A percentile compares a stretch with the other conserved stretches of the same genome.
phyloP scores from a whole-genome alignment of 2,329 filamentous ascomycete species.

The Aspergillus spinulosporus region DNA sequence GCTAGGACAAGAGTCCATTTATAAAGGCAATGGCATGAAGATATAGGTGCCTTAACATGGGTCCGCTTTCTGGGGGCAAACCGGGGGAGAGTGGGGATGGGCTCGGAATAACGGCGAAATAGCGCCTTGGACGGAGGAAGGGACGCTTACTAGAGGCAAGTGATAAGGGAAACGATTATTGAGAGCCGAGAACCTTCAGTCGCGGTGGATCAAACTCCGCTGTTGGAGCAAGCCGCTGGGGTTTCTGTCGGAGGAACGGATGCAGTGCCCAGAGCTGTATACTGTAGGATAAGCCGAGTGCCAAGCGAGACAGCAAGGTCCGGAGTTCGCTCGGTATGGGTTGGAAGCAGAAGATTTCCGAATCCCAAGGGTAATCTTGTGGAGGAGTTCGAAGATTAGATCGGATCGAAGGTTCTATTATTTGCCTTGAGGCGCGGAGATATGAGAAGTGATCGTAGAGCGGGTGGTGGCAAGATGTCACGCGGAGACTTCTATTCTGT shows the following conservation, averaged over 20 bases:
- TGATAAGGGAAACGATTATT: neutral
- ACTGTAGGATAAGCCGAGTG: neutral
- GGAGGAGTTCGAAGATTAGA: neutral
- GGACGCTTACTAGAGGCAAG: conserved; percentile 22
- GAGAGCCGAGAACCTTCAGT: conserved; percentile 9
- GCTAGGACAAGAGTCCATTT: neutral
- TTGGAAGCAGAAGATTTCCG: neutral
- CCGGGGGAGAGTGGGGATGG: conserved; percentile 16
- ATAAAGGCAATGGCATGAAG: conserved; percentile 9
- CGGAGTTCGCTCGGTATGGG: neutral
- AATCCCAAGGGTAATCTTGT: neutral
- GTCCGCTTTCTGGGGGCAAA: conserved; percentile 16
- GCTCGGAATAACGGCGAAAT: conserved; percentile 23
- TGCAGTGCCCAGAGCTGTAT: conserved; percentile 14
- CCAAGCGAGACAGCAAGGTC: conserved; percentile 1
- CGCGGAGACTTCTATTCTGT: neutral
- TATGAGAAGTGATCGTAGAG: neutral
- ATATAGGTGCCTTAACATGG: conserved; percentile 10
- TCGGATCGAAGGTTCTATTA: neutral
- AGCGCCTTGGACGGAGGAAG: conserved; percentile 27
- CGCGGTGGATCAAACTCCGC: conserved; percentile 17
- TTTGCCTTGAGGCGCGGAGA: neutral
- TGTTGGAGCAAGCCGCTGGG: conserved; percentile 18
- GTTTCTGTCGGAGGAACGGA: conserved; percentile 37
- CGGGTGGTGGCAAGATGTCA: conserved; percentile 5